phyloP scores from a whole-genome alignment of 192 early-diverging fungal genomes.

The Coemansia biformis region DNA sequence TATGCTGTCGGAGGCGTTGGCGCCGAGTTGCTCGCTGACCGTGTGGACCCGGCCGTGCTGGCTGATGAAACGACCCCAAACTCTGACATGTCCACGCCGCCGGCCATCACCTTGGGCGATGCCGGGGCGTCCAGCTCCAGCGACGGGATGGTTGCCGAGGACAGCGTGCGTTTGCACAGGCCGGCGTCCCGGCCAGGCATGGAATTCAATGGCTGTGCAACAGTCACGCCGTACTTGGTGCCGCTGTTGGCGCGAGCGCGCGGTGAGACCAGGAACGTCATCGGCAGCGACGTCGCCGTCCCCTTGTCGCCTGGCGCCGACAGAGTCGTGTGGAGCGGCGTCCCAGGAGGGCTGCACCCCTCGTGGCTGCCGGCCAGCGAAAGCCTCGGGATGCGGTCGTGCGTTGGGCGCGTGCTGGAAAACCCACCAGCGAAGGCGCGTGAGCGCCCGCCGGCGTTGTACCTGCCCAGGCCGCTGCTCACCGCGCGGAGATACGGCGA shows the following conservation, averaged over 20 bases:
- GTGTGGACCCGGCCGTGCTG: constrained; percentile 3
- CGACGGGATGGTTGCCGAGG: constrained; percentile 27
- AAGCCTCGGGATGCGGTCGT: constrained; percentile 36
- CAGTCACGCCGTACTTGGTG: constrained; percentile 13
- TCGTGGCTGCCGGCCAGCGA: constrained; percentile 16
- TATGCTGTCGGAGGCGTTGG: too few relatives aligned
- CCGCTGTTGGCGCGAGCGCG: constrained; percentile 38
- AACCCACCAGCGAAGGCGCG: constrained; percentile 13
- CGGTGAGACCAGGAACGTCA: constrained; percentile 49
- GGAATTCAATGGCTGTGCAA: constrained; percentile 19
- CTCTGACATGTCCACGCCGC: constrained; percentile 41
- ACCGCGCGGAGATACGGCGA: constrained; percentile 47
- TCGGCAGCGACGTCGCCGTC: constrained; percentile 10
- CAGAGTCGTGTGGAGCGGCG: constrained; percentile 18
- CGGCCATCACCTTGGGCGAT: constrained; percentile 34
- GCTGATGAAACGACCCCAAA: constrained; percentile 30
- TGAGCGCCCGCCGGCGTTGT: constrained; percentile 4
- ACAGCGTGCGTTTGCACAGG: constrained; percentile 33
- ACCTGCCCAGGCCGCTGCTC: constrained; percentile 20
- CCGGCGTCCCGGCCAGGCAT: constrained; percentile 27
- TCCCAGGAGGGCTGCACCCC: constrained; percentile 18
- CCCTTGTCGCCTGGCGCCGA: constrained; percentile 13
- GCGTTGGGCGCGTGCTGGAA: constrained; percentile 12
- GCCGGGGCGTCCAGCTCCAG: constrained; percentile 24
- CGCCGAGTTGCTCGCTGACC: too few relatives aligned